phyloP scores from a whole-genome alignment of 2,329 filamentous ascomycete genomes.

The Pestalotiopsis sp. region DNA sequence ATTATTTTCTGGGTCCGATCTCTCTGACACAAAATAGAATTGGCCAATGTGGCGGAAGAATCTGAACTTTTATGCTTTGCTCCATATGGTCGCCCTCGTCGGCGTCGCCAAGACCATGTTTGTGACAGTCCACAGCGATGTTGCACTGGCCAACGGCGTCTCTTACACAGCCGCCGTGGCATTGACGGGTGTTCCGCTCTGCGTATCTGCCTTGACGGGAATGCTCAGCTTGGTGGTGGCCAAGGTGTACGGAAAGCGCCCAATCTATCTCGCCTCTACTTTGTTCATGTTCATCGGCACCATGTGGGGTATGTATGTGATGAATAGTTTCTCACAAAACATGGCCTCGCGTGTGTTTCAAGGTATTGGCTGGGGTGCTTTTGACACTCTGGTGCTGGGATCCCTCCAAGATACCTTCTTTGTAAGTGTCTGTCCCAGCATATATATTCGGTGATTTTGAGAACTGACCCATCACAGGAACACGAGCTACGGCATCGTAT shows the following conservation, averaged over 20 bases:
- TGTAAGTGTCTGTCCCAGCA: constrained; percentile 35
- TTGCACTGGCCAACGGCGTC: constrained; percentile 43
- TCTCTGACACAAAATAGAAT: constrained; percentile 40
- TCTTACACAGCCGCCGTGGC: constrained; percentile 51
- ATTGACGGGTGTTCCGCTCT: constrained; percentile 54
- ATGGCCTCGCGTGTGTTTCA: constrained; percentile 57
- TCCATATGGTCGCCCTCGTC: constrained; percentile 47
- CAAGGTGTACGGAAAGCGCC: constrained; percentile 53
- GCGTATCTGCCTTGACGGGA: constrained; percentile 49
- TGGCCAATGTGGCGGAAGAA: constrained; percentile 59
- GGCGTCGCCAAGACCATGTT: constrained; percentile 58
- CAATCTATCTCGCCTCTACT: constrained; percentile 51
- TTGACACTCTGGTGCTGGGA: constrained; percentile 54
- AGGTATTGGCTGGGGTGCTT: constrained; percentile 60
- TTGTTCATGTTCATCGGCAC: constrained; percentile 49
- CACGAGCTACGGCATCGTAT: constrained; percentile 52
- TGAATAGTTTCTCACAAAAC: constrained; percentile 43
- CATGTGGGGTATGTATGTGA: constrained; percentile 50
- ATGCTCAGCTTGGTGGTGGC: constrained; percentile 43
- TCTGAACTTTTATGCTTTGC: constrained; percentile 46
- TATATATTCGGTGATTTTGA: neutral
- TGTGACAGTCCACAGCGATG: constrained; percentile 45
- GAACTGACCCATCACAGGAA: constrained; percentile 42
- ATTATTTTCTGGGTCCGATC: neutral
- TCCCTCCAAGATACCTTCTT: constrained; percentile 61